phyloP scores from a whole-genome alignment of 2,329 filamentous ascomycete species.

The Colletotrichum sp. region DNA sequence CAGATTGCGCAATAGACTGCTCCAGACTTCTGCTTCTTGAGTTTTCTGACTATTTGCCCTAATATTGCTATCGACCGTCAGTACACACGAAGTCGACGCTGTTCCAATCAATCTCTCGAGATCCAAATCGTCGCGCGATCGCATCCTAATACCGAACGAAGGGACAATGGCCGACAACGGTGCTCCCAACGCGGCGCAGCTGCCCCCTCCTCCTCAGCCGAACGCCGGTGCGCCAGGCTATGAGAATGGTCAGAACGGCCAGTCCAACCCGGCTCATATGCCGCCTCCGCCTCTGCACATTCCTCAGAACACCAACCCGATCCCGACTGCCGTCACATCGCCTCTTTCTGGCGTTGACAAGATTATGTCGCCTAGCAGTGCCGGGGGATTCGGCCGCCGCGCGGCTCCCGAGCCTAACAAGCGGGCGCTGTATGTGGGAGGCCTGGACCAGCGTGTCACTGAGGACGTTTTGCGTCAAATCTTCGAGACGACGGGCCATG shows the following conservation, averaged over 20 bases:
- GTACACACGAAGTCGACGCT: not conserved
- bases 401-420: constrained; percentile 98
- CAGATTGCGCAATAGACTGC: not conserved
- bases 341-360: constrained; percentile 74
- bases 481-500: constrained; percentile 98
- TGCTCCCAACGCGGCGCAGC: constrained; percentile 65
- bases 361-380: constrained; percentile 86
- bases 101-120: not conserved
- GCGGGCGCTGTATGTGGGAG: constrained; percentile 93
- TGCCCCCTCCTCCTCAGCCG: constrained; percentile 72
- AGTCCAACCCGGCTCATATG: constrained; percentile 78
- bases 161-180: constrained; percentile 78
- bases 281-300: constrained; percentile 91
- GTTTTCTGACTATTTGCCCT: constrained; percentile 19
- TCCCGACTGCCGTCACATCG: constrained; percentile 90
- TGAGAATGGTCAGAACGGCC: constrained; percentile 74
- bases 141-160: not conserved
- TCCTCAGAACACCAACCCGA: constrained; percentile 94
- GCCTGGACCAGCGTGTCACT: constrained; percentile 91
- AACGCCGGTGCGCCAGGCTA: constrained; percentile 77
- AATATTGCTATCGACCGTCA: constrained; percentile 10
- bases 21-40: not conserved
- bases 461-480: constrained; percentile 97
- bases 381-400: constrained; percentile 82
- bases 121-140: not conserved